These are phyloP conservation scores for Thelephora terrestris DNA, from an alignment of 1,284 basidiomycete genomes.

Conservation along the genomic window DNA sequence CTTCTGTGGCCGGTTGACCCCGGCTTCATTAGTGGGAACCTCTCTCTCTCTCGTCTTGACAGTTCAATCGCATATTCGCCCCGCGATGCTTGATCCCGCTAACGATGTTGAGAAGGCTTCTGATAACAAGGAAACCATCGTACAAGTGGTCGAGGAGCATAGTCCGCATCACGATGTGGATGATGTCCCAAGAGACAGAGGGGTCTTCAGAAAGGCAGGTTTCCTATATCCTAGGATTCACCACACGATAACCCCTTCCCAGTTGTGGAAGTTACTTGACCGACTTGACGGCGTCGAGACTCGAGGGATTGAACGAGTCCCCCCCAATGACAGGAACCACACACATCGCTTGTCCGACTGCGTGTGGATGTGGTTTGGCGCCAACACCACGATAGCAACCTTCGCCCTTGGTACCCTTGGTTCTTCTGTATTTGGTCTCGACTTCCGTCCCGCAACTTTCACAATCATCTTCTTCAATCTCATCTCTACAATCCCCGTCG, in stretches of 20 bases:
- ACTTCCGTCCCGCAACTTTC: slow-evolving; percentile 22
- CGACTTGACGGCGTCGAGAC: slow-evolving; percentile 19
- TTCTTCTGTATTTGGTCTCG: slow-evolving; percentile 19
- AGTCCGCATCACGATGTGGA: not conserved
- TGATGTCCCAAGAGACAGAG: not conserved
- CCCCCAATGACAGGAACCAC: slow-evolving; percentile 15
- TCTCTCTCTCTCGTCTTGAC: too few relatives aligned
- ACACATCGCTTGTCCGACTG: slow-evolving; percentile 6
- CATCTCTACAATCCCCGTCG: slow-evolving; percentile 25
- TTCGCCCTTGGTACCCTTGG: slow-evolving; percentile 27
- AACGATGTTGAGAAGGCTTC: too few relatives aligned
- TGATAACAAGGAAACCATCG: too few relatives aligned
- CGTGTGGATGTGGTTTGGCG: slow-evolving; percentile 19
- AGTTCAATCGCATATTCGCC: too few relatives aligned
- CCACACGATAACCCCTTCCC: not conserved
- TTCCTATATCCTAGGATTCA: not conserved
- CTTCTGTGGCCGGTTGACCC: too few relatives aligned
- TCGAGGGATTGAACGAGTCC: slow-evolving; percentile 22
- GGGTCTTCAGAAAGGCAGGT: not conserved
- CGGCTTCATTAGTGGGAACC: too few relatives aligned
- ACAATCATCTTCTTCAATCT: slow-evolving; percentile 28
- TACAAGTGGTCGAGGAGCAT: too few relatives aligned
- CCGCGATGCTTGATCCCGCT: too few relatives aligned
- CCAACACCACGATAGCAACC: slow-evolving; percentile 19
- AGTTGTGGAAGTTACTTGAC: slow-evolving; percentile 17